phyloP scores from a whole-genome alignment of 192 early-diverging fungal genomes.

The Phycomyces blakesleeanus region DNA sequence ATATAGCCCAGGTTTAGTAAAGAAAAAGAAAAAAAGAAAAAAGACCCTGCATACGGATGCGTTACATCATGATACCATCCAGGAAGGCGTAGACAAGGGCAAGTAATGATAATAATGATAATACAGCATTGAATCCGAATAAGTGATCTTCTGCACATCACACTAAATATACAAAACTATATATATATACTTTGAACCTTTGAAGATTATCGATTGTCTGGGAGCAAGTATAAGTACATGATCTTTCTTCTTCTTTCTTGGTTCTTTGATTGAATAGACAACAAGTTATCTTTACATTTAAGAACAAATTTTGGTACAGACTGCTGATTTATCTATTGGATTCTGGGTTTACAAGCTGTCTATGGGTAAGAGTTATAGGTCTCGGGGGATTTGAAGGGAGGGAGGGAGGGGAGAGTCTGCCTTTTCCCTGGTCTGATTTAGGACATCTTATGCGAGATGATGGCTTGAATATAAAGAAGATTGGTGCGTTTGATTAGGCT shows the following conservation, averaged over 20 bases:
- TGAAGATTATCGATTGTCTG: not conserved
- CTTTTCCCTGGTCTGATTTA: slow-evolving; percentile 4
- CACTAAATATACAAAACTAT: no score
- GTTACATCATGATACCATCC: slow-evolving; percentile 5
- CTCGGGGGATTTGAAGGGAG: no score
- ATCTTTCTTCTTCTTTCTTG: not conserved
- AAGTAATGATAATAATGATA: no score
- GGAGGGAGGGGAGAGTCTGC: no score
- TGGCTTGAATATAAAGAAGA: not conserved
- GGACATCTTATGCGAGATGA: slow-evolving; percentile 4
- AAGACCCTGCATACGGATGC: not conserved
- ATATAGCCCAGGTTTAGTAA: not conserved
- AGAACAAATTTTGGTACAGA: not conserved
- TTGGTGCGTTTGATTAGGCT: not conserved
- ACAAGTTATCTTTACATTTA: not conserved
- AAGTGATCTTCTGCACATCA: not conserved
- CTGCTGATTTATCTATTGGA: not conserved
- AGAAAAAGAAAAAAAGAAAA: no score
- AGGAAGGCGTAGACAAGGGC: not conserved
- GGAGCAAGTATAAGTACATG: not conserved
- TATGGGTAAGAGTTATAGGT: not conserved
- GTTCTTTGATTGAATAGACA: not conserved
- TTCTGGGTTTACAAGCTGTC: slow-evolving; percentile 1
- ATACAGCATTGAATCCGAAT: not conserved
- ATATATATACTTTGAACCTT: no score